These are phyloP conservation scores for Trametes villosa DNA, from an alignment of 768 basidiomycete species.

Conservation along the genomic window DNA sequence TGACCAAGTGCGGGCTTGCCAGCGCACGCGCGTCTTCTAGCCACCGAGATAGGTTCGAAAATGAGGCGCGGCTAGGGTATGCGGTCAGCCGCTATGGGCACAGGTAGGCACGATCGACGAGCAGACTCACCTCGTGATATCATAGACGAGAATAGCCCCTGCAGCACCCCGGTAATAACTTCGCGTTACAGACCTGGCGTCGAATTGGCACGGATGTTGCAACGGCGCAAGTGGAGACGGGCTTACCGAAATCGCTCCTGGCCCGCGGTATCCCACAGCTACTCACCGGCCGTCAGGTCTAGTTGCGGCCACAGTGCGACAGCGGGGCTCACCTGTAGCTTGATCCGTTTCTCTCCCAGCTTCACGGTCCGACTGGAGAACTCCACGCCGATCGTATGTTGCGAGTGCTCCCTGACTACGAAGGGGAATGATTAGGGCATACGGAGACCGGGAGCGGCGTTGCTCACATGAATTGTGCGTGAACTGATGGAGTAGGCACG, in stretches of 20 bases:
- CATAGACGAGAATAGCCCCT: conserved; percentile 90
- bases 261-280: conserved; percentile 98
- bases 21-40: conserved; percentile 91
- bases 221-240: background rate
- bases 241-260: conserved; percentile 90
- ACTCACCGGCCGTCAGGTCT: background rate
- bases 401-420: conserved; percentile 91
- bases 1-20: conserved; percentile 89
- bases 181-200: conserved; percentile 79
- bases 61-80: conserved; percentile 76
- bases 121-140: conserved; percentile 79
- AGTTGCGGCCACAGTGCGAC: background rate
- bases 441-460: background rate
- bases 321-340: conserved; percentile 75
- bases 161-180: conserved; percentile 97
- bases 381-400: conserved; percentile 98
- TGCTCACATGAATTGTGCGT: conserved; percentile 91
- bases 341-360: conserved; percentile 92
- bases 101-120: conserved; percentile 2
- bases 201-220: conserved; percentile 24
- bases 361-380: conserved; percentile 94
- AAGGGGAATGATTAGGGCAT: conserved; percentile 9
- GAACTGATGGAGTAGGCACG: conserved; percentile 94
- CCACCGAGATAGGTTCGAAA: conserved; percentile 85
- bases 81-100: conserved; percentile 15